Conservation (phyloP, 2,329 filamentous ascomycete genomes). For the Laburnicola sp. region DNA sequence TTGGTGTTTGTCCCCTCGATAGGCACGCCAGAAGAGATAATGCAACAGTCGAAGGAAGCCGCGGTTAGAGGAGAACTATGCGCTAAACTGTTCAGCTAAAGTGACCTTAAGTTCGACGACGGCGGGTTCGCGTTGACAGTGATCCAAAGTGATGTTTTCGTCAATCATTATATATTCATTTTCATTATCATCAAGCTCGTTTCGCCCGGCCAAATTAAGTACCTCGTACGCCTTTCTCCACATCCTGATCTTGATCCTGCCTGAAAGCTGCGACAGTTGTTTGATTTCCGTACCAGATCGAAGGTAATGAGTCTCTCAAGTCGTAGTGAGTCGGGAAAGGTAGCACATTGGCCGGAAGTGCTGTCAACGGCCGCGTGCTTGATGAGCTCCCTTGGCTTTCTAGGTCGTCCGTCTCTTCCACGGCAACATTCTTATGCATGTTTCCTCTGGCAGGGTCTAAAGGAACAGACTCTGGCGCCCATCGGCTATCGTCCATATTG, state of each 20-base stretch:
- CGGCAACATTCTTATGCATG: constrained; percentile 4
- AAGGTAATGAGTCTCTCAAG: neutral
- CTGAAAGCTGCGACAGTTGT: constrained; percentile 1
- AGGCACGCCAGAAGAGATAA: constrained; percentile 31
- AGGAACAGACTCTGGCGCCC: constrained; percentile 3
- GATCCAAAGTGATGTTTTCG: neutral
- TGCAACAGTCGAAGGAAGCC: constrained; percentile 31
- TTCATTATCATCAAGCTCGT: neutral
- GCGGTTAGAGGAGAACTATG: constrained; percentile 28
- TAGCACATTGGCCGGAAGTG: constrained; percentile 1
- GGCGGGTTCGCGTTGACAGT: neutral
- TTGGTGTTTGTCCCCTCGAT: constrained; percentile 35
- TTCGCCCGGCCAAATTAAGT: neutral
- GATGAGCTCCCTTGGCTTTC: constrained; percentile 9
- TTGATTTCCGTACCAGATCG: constrained; percentile 6
- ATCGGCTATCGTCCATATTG: neutral
- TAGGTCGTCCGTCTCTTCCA: constrained; percentile 12
- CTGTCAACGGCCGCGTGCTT: constrained; percentile 13
- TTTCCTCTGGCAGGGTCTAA: constrained; percentile 13
- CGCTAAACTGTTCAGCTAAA: constrained; percentile 10
- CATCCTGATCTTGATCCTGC: neutral
- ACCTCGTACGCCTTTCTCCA: neutral
- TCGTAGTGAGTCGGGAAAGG: neutral
- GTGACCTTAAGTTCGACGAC: neutral
- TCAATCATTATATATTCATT: neutral